Evolutionary conservation across 1,284 basidiomycete species (phyloP).

Genomic region (Microbotryum violaceum): DNA sequence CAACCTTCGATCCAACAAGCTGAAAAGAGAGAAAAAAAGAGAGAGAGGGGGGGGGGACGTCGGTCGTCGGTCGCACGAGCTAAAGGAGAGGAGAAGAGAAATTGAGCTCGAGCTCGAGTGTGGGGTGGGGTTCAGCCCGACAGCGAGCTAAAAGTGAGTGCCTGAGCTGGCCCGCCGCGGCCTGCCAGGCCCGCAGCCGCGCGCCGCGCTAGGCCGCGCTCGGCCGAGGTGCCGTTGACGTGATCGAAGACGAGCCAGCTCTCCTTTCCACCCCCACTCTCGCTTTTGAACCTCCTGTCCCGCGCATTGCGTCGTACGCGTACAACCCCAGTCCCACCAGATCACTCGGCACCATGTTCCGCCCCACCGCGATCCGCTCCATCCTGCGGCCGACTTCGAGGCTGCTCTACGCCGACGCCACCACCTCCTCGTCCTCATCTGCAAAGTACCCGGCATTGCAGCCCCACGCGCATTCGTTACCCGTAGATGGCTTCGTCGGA

Average conservation of each 20-base stretch:
- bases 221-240: too few relatives aligned
- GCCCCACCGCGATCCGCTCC: neutral
- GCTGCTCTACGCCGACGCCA: neutral
- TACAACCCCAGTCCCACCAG: neutral
- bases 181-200: too few relatives aligned
- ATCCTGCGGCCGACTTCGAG: neutral
- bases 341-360: neutral
- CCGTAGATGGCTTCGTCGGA: constrained; percentile 66
- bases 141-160: too few relatives aligned
- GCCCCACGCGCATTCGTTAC: constrained; percentile 29
- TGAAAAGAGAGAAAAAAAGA: too few relatives aligned
- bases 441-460: constrained; percentile 7
- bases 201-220: too few relatives aligned
- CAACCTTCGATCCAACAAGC: too few relatives aligned
- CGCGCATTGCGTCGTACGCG: neutral
- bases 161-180: too few relatives aligned
- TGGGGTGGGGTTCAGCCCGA: too few relatives aligned
- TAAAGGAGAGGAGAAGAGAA: too few relatives aligned
- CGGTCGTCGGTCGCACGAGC: too few relatives aligned
- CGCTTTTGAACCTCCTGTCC: neutral
- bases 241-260: neutral
- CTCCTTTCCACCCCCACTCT: neutral
- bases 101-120: too few relatives aligned
- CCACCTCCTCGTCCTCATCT: neutral
- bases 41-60: too few relatives aligned